Evolutionary conservation across 306 rosid genomes (phyloP), one percentile per base, ranked within the genome.

Genomic region (Mucuna pruriens): DNA sequence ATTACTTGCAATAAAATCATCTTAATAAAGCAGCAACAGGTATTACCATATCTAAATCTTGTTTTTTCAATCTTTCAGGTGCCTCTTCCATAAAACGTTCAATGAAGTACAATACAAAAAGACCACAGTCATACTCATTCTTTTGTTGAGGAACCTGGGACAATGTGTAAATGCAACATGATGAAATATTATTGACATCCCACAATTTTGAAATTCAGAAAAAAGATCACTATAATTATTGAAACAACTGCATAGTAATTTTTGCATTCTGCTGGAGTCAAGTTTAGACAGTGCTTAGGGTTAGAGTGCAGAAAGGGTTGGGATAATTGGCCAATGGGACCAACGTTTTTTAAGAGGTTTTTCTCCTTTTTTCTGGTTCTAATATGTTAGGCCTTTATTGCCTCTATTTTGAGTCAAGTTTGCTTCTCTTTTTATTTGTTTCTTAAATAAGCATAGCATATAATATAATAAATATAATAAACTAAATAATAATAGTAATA

Each of bases 141-240:
- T 85, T 89, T 84, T 95, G 98, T 84, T 93, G 99, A 8, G 99
- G 99, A 69, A 95, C 99, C 99, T 95, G 94, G 79, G 76, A 79
- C 36, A 52, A 61, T 26, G 45, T 45, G 49, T 22, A 55, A 76
- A 52, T 46, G 57, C 72, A 78, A 83, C 25, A 62, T 11, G 62
- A 31, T 52, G 63, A 31, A 82, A 7, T 20, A 45, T 42, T 73
- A 11, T 7, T 6, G 10, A 71, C 20, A 70, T 13, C 51, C n/a
- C 38, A 48, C 33, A 52, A 54, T 58, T 66, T 57, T 45, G 20
- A 13, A 71, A 58, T 52, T 76, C 22, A n/a, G 34, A 31, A 39
- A 42, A 74, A 60, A 48, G 2, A 9, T 45, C 39, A 57, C 23
- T 42, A 38, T 48, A 23, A 72, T 31, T 44, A 23, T 73, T 38